Conservation (phyloP, 2,329 filamentous ascomycete genomes). For the Drechslerella dactyloides region DNA sequence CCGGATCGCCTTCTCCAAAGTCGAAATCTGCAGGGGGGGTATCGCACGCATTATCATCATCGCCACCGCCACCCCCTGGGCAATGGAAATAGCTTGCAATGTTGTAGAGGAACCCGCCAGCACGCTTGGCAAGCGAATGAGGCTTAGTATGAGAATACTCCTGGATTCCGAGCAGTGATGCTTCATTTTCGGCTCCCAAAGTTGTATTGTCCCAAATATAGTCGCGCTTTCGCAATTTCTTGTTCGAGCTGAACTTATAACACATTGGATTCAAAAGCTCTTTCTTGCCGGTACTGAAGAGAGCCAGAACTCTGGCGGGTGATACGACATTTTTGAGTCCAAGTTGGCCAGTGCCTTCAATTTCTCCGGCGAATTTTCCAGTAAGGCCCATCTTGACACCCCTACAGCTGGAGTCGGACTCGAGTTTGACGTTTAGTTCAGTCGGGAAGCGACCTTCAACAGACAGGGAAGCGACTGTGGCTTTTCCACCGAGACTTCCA, state of each 20-base stretch:
- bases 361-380: slow-evolving; percentile 34
- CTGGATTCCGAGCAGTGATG: slow-evolving; percentile 23
- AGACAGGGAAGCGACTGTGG: slow-evolving; percentile 32
- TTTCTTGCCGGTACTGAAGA: slow-evolving; percentile 34
- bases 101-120: slow-evolving; percentile 24
- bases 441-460: slow-evolving; percentile 35
- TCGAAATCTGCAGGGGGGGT: slow-evolving; percentile 24
- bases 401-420: slow-evolving; percentile 27
- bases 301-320: slow-evolving; percentile 21
- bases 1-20: slow-evolving; percentile 29
- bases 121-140: slow-evolving; percentile 31
- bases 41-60: slow-evolving; percentile 23
- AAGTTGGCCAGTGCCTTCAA: slow-evolving; percentile 22
- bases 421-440: slow-evolving; percentile 24
- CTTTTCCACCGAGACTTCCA: slow-evolving; percentile 21
- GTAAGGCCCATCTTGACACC: slow-evolving; percentile 32
- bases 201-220: slow-evolving; percentile 43
- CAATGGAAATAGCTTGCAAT: slow-evolving; percentile 25
- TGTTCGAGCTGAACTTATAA: slow-evolving; percentile 28
- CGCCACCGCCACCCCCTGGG: slow-evolving; percentile 5
- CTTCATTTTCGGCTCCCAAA: slow-evolving; percentile 35
- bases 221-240: slow-evolving; percentile 33
- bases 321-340: slow-evolving; percentile 34
- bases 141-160: slow-evolving; percentile 33
- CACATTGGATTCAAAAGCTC: slow-evolving; percentile 7